Evolutionary conservation across 148 eudicot genomes (phyloP).

Genomic region (Cornus controversa): DNA sequence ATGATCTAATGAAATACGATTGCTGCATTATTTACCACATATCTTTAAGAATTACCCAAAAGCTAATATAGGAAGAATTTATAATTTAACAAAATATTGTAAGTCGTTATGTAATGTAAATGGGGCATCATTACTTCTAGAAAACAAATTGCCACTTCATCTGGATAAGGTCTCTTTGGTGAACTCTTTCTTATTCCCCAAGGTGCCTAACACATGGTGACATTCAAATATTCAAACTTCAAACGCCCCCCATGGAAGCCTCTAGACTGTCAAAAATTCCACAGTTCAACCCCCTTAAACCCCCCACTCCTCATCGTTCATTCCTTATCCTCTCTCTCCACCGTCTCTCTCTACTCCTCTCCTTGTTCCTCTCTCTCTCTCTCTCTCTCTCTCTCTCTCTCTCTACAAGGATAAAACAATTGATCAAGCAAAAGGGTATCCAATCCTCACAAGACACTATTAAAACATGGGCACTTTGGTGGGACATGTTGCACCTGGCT

Average conservation of each 20-base stretch:
- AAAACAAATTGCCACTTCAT: not conserved
- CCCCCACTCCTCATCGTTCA: not conserved
- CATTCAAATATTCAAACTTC: not conserved
- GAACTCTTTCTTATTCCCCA: constrained; percentile 7
- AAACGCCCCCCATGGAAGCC: constrained; percentile 15
- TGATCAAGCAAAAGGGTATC: not conserved
- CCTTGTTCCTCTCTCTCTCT: not conserved
- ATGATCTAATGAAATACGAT: too few species aligned
- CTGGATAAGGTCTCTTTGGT: constrained; percentile 1
- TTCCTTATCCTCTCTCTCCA: not conserved
- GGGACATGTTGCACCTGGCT: constrained; percentile 81
- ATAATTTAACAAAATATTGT: too few species aligned
- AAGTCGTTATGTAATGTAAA: too few species aligned
- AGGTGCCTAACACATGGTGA: not conserved
- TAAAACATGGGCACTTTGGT: constrained; percentile 57
- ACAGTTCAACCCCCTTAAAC: constrained; percentile 3
- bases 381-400: not conserved
- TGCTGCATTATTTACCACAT: too few species aligned
- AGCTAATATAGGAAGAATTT: too few species aligned
- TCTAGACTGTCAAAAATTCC: constrained; percentile 14
- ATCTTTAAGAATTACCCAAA: too few species aligned
- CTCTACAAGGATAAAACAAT: not conserved
- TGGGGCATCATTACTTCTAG: not conserved
- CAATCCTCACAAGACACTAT: too few species aligned
- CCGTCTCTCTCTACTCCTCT: not conserved